Conservation (phyloP, 2,329 filamentous ascomycete genomes). For the Sclerotinia subarctica region DNA sequence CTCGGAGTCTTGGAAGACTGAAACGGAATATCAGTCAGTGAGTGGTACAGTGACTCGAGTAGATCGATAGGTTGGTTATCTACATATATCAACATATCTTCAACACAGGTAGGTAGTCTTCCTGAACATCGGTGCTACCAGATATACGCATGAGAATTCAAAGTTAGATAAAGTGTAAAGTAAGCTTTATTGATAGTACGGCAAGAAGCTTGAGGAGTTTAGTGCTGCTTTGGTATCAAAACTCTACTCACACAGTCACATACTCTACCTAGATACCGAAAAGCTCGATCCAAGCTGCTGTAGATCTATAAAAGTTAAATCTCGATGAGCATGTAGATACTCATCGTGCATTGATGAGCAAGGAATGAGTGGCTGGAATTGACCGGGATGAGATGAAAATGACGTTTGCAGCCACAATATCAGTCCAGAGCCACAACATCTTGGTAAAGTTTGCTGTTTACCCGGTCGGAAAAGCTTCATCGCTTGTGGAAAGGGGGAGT, state of each 20-base stretch:
- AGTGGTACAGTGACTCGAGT: too few relatives aligned
- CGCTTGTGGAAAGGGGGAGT: conserved; percentile 10
- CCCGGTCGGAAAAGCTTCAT: not conserved
- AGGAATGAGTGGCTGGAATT: not conserved
- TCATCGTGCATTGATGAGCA: conserved; percentile 1
- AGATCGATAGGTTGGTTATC: too few relatives aligned
- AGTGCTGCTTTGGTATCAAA: not conserved
- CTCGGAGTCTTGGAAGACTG: not conserved
- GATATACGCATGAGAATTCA: not conserved
- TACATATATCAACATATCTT: too few relatives aligned
- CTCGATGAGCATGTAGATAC: not conserved
- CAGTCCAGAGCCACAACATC: too few relatives aligned
- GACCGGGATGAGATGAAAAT: not conserved
- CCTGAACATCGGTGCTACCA: not conserved
- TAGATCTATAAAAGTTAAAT: conserved; percentile 2
- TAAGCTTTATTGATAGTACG: not conserved
- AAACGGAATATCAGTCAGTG: not conserved
- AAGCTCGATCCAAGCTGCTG: not conserved
- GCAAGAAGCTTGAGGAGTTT: not conserved
- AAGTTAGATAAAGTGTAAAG: not conserved
- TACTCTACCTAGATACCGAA: not conserved
- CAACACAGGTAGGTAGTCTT: not conserved
- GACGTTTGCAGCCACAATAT: conserved; percentile 5
- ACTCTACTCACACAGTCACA: not conserved
- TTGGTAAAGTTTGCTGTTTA: not conserved